Evolutionary conservation across 345 rosid species (phyloP).

Genomic region (Conringia planisiliqua): DNA sequence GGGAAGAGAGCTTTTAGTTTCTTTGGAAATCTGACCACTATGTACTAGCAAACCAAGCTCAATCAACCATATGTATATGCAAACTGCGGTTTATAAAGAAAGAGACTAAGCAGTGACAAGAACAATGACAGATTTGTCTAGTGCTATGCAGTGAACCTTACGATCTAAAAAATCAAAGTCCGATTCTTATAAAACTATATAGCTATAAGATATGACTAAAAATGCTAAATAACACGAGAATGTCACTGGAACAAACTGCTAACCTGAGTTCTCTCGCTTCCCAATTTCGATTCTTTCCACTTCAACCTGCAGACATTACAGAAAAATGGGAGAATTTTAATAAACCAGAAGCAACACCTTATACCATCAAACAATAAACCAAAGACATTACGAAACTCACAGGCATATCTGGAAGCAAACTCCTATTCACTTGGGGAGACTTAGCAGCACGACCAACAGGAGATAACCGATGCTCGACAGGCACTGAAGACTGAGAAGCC

Average conservation of each 20-base stretch:
- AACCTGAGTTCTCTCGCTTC: slow-evolving; percentile 33
- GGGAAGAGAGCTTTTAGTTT: not conserved
- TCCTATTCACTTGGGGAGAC: slow-evolving; percentile 39
- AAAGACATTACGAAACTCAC: slow-evolving; percentile 35
- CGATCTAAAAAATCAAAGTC: not conserved
- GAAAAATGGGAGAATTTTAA: not conserved
- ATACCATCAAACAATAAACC: not conserved
- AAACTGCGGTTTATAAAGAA: not conserved
- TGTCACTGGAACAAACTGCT: not conserved
- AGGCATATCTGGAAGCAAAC: slow-evolving; percentile 45
- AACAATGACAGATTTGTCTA: not conserved
- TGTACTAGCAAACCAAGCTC: slow-evolving; percentile 4
- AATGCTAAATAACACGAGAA: not conserved
- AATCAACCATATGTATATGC: not conserved
- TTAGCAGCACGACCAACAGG: slow-evolving; percentile 51
- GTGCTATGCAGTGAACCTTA: not conserved
- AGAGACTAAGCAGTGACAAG: not conserved
- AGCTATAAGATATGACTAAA: not conserved
- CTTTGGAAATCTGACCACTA: not conserved
- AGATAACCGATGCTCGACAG: slow-evolving; percentile 48
- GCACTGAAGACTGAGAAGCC: slow-evolving; percentile 39
- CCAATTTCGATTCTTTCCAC: slow-evolving; percentile 81
- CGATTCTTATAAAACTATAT: not conserved
- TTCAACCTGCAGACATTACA: slow-evolving; percentile 45
- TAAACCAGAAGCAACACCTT: not conserved